Percentiles rank a stretch among this genome's conserved stretches.
Conservation (phyloP, 106 monocot species). For the Triglochin maritima region DNA sequence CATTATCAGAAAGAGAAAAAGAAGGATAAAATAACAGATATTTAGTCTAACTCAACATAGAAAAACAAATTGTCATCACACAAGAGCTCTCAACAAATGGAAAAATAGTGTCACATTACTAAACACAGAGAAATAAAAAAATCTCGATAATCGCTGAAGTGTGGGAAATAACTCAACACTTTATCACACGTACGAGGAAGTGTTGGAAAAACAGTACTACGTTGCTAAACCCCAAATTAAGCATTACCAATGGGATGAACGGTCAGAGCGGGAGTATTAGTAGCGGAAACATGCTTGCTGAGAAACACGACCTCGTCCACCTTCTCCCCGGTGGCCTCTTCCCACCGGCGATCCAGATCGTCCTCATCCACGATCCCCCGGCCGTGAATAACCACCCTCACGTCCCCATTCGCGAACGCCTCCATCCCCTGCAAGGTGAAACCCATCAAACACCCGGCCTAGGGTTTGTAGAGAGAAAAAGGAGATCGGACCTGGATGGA, state of each 20-base stretch:
- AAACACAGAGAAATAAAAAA: too few relatives aligned
- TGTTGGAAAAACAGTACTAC: not conserved
- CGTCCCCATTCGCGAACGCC: constrained; percentile 54
- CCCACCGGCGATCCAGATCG: constrained; percentile 77
- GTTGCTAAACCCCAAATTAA: too few relatives aligned
- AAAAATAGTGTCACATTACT: too few relatives aligned
- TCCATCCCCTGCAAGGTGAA: constrained; percentile 22
- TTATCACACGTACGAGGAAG: too few relatives aligned
- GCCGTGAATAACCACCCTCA: constrained; percentile 69
- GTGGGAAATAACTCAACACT: too few relatives aligned
- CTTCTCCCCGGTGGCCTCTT: constrained; percentile 58
- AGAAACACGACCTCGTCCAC: constrained; percentile 87
- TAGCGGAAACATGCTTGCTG: constrained; percentile 79
- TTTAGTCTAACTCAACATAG: too few relatives aligned
- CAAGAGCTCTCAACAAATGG: too few relatives aligned
- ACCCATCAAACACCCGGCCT: not conserved
- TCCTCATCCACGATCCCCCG: constrained; percentile 70
- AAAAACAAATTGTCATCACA: too few relatives aligned
- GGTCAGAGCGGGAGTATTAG: constrained; percentile 75
- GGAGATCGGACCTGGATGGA: constrained; percentile 13
- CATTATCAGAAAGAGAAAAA: too few relatives aligned
- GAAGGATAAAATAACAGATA: too few relatives aligned
- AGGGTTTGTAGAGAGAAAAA: not conserved
- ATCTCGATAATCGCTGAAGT: too few relatives aligned
- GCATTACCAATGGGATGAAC: constrained; percentile 84